These are phyloP conservation scores for Galerina sulciceps DNA, from an alignment of 768 basidiomycete species.

Conservation along the genomic window DNA sequence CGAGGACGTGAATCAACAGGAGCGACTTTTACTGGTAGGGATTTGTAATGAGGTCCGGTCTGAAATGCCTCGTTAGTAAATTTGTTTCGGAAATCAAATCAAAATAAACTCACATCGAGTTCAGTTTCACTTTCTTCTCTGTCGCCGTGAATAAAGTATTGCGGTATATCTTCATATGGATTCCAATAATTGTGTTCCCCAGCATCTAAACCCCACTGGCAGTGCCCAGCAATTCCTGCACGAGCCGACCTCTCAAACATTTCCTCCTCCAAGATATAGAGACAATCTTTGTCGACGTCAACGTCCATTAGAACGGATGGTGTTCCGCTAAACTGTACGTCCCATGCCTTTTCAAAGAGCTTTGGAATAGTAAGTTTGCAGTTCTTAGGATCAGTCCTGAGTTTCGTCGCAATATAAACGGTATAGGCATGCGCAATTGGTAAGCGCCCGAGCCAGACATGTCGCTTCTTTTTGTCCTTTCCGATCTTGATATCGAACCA, in stretches of 20 bases:
- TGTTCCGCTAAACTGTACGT: background rate
- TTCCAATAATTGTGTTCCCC: conserved; percentile 11
- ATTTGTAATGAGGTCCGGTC: too few relatives aligned
- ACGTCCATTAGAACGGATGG: conserved; percentile 2
- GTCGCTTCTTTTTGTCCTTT: background rate
- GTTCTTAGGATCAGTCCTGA: background rate
- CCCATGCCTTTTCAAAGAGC: conserved; percentile 9
- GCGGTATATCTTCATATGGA: background rate
- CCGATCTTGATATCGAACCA: conserved; percentile 26
- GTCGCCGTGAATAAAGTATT: too few relatives aligned
- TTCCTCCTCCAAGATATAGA: conserved; percentile 16
- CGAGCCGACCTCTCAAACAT: conserved; percentile 16
- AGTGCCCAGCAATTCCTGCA: conserved; percentile 13
- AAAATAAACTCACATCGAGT: too few relatives aligned
- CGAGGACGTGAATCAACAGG: too few relatives aligned
- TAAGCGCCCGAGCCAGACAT: conserved; percentile 9
- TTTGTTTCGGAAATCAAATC: too few relatives aligned
- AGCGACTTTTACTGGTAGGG: too few relatives aligned
- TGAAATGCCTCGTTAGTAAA: too few relatives aligned
- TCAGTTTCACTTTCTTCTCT: too few relatives aligned
- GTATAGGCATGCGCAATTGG: conserved; percentile 18
- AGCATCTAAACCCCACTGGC: conserved; percentile 19
- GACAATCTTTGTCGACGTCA: conserved; percentile 12
- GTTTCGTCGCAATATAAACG: conserved; percentile 12
- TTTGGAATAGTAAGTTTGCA: background rate